Conservation (phyloP, 2,329 filamentous ascomycete species). For the Calonectria hongkongensis region DNA sequence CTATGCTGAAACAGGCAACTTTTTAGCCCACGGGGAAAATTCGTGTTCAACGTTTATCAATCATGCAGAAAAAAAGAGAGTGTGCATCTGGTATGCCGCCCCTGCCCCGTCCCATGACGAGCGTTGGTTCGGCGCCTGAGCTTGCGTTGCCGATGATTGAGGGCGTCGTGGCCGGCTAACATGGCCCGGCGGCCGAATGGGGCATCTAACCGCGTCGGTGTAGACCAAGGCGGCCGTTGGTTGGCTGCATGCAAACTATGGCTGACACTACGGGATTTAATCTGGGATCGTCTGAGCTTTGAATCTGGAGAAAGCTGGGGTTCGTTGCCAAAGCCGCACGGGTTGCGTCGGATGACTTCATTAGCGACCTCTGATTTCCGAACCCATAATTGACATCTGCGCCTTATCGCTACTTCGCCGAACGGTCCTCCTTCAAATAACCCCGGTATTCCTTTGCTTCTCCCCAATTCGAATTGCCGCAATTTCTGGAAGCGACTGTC, state of each 20-base stretch:
- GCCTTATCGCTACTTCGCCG: slow-evolving; percentile 42
- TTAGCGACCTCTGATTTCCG: slow-evolving; percentile 51
- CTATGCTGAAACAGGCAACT: slow-evolving; percentile 17
- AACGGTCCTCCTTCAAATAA: slow-evolving; percentile 42
- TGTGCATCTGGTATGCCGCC: slow-evolving; percentile 31
- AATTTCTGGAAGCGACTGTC: not conserved
- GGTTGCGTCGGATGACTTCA: slow-evolving; percentile 58
- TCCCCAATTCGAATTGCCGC: not conserved
- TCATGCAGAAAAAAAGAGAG: slow-evolving; percentile 7
- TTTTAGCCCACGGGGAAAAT: slow-evolving; percentile 7
- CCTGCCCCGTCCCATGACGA: slow-evolving; percentile 25
- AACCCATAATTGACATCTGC: slow-evolving; percentile 38
- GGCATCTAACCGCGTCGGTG: slow-evolving; percentile 25
- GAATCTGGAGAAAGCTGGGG: slow-evolving; percentile 51
- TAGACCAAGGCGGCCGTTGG: slow-evolving; percentile 21
- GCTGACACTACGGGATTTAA: slow-evolving; percentile 33
- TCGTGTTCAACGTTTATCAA: slow-evolving; percentile 8
- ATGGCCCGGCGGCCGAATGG: slow-evolving; percentile 29
- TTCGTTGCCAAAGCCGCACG: slow-evolving; percentile 49
- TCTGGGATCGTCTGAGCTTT: slow-evolving; percentile 21
- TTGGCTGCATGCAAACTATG: slow-evolving; percentile 31
- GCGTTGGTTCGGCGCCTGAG: slow-evolving; percentile 32
- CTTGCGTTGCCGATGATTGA: slow-evolving; percentile 26
- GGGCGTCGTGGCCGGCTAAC: slow-evolving; percentile 22
- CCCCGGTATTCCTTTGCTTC: not conserved